Evolutionary conservation across 2,329 filamentous ascomycete species (phyloP).

Genomic region (Apiospora pterosperma): DNA sequence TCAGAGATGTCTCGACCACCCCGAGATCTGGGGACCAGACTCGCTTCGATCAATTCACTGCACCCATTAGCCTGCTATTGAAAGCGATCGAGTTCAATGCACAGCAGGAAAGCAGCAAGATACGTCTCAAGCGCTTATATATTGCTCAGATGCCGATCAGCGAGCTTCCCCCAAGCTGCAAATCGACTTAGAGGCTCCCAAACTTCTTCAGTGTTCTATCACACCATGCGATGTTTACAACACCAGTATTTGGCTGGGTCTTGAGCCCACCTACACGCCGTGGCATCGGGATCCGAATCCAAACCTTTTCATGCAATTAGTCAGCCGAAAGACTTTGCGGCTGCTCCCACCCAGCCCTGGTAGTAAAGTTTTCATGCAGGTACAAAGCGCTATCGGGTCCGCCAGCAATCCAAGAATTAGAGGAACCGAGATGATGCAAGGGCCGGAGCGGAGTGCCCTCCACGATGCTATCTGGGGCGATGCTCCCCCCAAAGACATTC

Average conservation of each 20-base stretch:
- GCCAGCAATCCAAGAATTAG: slow-evolving; percentile 53
- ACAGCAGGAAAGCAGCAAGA: slow-evolving; percentile 8
- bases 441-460: slow-evolving; percentile 63
- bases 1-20: no score
- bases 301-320: slow-evolving; percentile 85
- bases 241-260: slow-evolving; percentile 84
- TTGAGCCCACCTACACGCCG: slow-evolving; percentile 83
- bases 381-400: slow-evolving; percentile 38
- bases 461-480: slow-evolving; percentile 68
- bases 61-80: slow-evolving; percentile 63
- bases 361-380: slow-evolving; percentile 55
- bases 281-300: slow-evolving; percentile 92
- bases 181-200: slow-evolving; percentile 67
- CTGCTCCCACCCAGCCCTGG: slow-evolving; percentile 66
- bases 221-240: slow-evolving; percentile 73
- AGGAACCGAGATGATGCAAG: slow-evolving; percentile 89
- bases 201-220: slow-evolving; percentile 19
- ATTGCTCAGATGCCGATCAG: slow-evolving; percentile 77
- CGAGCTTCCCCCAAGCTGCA: slow-evolving; percentile 59
- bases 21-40: slow-evolving; percentile 7
- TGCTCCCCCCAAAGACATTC: slow-evolving; percentile 27
- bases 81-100: slow-evolving; percentile 49
- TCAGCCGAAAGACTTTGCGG: slow-evolving; percentile 69
- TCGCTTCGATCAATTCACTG: slow-evolving; percentile 54
- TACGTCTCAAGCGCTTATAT: slow-evolving; percentile 56